Evolutionary conservation across 2,329 filamentous ascomycete species (phyloP), one percentile per base, ranked within the genome.

Genomic region (Arthrobotrys pseudoclavata): DNA sequence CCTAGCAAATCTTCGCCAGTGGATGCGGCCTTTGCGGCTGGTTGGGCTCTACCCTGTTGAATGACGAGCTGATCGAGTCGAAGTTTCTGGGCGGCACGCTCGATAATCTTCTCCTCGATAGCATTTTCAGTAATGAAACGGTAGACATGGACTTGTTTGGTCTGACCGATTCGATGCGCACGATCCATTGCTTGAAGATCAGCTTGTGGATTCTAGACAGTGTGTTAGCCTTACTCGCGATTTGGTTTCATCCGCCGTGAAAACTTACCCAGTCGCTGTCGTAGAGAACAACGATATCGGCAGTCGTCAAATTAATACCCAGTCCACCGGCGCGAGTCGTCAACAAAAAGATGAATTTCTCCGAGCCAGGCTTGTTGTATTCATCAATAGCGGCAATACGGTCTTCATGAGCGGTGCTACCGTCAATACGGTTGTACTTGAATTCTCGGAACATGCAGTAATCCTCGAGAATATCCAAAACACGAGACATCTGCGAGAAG

Each of bases 171-270:
- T 85, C 96, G 93, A 85, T 99, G 96, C 63, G 96, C 96, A 83
- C 96, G 92, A 82, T 99, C 96, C 96, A 99, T 99, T 70, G 96
- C 96, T 84, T 99, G 96, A 76, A 99, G 85, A 89, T 99, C 96
- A 18, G 96, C 96, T 84, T 99, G 96, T 9, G 96, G 96, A 52
- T 82, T 82, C 74, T 76, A 67, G 12, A 13, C 45, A 34, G 42
- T n/a, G 47, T 18, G 31, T 66, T 37, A 70, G 66, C 10, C 0
- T 34, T 18, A 9, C n/a, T 13, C 4, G 4, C 0, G 6, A 24
- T 52, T n/a, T n/a, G 2, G 13, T 20, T n/a, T 37, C 4, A 2
- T 26, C 1, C n/a, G 7, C 10, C 13, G 50, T 82, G 97, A 98
- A 48, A 53, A 62, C 72, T 15, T 67, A 76, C 72, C 96, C 96